These are phyloP conservation scores for Chamaecrista fasciculata DNA, from an alignment of 306 rosid species.

Conservation along the genomic window DNA sequence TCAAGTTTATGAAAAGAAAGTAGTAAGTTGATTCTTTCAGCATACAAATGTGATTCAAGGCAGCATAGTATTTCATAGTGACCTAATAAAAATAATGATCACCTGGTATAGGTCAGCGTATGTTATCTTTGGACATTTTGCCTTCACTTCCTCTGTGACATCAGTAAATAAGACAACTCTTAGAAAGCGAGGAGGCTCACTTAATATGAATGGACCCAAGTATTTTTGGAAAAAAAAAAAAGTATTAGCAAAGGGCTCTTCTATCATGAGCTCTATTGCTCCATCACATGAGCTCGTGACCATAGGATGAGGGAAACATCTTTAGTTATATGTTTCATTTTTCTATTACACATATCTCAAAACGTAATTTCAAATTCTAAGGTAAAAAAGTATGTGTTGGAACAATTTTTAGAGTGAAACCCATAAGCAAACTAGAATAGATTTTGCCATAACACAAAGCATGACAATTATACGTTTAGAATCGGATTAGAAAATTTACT, in stretches of 20 bases:
- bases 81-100: slow-evolving; percentile 22
- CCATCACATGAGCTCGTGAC: too few relatives aligned
- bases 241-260: too few relatives aligned
- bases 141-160: slow-evolving; percentile 66
- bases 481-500: background rate
- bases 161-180: slow-evolving; percentile 23
- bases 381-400: too few relatives aligned
- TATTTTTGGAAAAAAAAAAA: background rate
- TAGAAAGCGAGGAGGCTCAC: background rate
- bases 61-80: background rate
- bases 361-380: too few relatives aligned
- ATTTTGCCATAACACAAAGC: background rate
- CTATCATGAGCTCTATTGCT: too few relatives aligned
- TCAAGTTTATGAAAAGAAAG: background rate
- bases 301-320: too few relatives aligned
- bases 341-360: too few relatives aligned
- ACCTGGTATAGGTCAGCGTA: slow-evolving; percentile 82
- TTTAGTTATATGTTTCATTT: too few relatives aligned
- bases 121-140: slow-evolving; percentile 50
- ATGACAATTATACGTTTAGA: background rate
- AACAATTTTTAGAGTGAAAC: too few relatives aligned
- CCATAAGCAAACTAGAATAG: background rate
- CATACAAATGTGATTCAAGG: background rate
- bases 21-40: background rate
- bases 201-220: background rate